Conservation (phyloP, 2,329 filamentous ascomycete genomes). For the Phaeosphaeriaceae sp. region DNA sequence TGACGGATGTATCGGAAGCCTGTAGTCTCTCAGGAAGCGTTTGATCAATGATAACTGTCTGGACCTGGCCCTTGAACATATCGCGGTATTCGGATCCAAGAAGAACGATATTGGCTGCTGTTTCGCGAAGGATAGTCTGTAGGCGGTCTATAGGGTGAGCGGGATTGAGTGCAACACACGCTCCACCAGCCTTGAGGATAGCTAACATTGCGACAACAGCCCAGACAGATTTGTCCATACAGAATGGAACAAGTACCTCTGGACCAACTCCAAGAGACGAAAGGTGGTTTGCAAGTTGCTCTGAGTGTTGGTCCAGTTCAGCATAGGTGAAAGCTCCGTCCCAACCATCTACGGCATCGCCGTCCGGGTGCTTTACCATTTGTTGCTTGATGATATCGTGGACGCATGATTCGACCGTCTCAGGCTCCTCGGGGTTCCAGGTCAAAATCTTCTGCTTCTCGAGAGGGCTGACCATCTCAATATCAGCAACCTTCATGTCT, state of each 20-base stretch:
- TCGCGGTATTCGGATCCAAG: constrained; percentile 77
- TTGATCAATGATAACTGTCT: constrained; percentile 8
- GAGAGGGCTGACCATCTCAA: too few species aligned
- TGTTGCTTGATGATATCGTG: neutral
- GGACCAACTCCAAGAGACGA: constrained; percentile 8
- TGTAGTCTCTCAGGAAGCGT: constrained; percentile 1
- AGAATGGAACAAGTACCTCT: constrained; percentile 12
- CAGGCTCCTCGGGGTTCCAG: neutral
- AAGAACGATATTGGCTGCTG: constrained; percentile 59
- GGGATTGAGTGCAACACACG: constrained; percentile 42
- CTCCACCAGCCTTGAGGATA: constrained; percentile 50
- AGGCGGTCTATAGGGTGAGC: constrained; percentile 4
- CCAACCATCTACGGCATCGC: constrained; percentile 15
- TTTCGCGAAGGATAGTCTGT: constrained; percentile 4
- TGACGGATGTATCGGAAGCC: constrained; percentile 48
- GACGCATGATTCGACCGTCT: too few species aligned
- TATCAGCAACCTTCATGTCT: too few species aligned
- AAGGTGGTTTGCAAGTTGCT: constrained; percentile 14
- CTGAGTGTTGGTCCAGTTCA: constrained; percentile 13
- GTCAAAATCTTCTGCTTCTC: neutral
- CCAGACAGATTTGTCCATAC: constrained; percentile 24
- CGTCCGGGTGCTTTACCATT: constrained; percentile 9
- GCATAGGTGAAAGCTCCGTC: constrained; percentile 20
- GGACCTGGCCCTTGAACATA: constrained; percentile 5
- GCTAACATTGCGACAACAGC: constrained; percentile 48